Evolutionary conservation across 495 filamentous ascomycete species (phyloP).

Genomic region (Pseudoneurospora amorphoporcata): DNA sequence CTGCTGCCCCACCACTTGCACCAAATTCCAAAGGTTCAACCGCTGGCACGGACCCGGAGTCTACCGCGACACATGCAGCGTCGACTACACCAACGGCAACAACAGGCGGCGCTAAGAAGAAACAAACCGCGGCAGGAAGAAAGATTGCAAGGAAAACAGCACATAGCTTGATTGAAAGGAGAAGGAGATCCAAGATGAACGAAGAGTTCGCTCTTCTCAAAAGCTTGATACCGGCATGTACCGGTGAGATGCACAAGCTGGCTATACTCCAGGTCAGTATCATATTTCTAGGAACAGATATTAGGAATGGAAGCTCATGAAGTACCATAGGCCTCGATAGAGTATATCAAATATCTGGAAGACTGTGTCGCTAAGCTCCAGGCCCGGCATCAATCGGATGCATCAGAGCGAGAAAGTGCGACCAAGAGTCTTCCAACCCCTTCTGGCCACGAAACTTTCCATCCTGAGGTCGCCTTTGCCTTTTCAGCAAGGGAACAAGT

Average conservation of each 20-base stretch:
- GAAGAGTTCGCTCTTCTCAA: conserved; percentile 94
- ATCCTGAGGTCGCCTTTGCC: conserved; percentile 8
- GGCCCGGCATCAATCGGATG: conserved; percentile 33
- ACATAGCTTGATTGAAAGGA: conserved; percentile 86
- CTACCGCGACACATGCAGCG: conserved; percentile 6
- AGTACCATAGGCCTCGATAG: conserved; percentile 69
- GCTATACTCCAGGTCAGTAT: conserved; percentile 78
- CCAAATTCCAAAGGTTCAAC: conserved; percentile 6
- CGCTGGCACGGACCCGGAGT: neutral
- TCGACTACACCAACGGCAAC: conserved; percentile 23
- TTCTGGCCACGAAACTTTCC: conserved; percentile 15
- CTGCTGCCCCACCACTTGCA: conserved; percentile 12
- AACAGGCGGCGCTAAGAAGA: conserved; percentile 50
- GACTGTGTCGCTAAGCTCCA: conserved; percentile 79
- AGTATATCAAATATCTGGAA: conserved; percentile 92
- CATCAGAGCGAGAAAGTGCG: conserved; percentile 5
- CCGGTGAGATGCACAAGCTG: conserved; percentile 95
- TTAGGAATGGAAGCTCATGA: conserved; percentile 1
- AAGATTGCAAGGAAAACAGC: conserved; percentile 96
- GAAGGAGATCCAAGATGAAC: conserved; percentile 95
- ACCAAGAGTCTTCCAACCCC: conserved; percentile 15
- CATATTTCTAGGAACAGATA: neutral
- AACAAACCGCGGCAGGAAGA: conserved; percentile 68
- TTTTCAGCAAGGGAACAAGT: neutral
- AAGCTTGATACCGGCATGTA: conserved; percentile 89